Evolutionary conservation across 495 filamentous ascomycete genomes (phyloP), one percentile per base, ranked within the genome.

Genomic region (Xylaria bambusicola): DNA sequence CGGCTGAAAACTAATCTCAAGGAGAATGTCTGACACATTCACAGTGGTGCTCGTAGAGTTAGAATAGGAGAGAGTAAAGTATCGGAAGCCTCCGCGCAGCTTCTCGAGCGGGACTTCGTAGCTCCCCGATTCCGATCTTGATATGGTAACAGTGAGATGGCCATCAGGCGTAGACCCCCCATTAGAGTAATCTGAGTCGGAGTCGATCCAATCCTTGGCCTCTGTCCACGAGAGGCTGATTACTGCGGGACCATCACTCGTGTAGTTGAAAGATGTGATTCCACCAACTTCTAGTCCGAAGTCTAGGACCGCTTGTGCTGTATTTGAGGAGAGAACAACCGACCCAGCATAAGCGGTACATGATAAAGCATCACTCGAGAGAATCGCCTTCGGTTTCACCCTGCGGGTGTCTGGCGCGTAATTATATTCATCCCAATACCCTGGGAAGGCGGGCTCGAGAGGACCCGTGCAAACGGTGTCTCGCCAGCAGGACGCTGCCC

Each of bases 181-280:
- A 62, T 82, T 86, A 9, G 80, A 84, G 1, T 77, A 78, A 61
- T 88, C 85, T 1, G 83, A 86, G 68, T 73, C 76, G 63, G 82
- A 76, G 45, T 85, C 84, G 60, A 86, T 83, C 77, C 78, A 87
- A 52, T 86, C 80, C 60, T 82, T 85, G 2, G 80, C 81, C 71
- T 88, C 86, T 5, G 82, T 79, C 64, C 87, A 87, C 5, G 85
- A 84, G 20, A 88, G 71, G 0, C 85, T 84, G 12, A 88, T 31
- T 15, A 12, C 62, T 0, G 74, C 66, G 7, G 82, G 82, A 5
- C 65, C 64, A 6, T 75, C 78, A 4, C 72, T 75, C 13, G 71
- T 68, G 51, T 80, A 87, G 5, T 75, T 62, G 18, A 85, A 57
- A 7, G 77, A 78, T 18, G 83, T 67, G 53, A 85, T 76, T 5